These are phyloP conservation scores for Mucor velutinosus DNA, from an alignment of 371 early-diverging fungal species.

Conservation along the genomic window DNA sequence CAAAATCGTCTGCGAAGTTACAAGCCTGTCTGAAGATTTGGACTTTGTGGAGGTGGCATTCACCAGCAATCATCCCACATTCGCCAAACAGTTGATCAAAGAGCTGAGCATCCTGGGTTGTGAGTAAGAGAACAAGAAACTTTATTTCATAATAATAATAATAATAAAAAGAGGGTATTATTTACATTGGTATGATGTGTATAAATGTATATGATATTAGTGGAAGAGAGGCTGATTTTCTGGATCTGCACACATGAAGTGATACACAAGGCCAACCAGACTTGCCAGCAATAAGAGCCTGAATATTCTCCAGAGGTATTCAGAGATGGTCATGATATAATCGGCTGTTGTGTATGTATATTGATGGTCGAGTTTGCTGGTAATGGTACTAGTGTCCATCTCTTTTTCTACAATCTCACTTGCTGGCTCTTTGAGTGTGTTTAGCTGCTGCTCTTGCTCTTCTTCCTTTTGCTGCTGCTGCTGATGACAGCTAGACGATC, in stretches of 20 bases:
- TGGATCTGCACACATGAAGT: slow-evolving; percentile 31
- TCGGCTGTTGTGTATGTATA: not conserved
- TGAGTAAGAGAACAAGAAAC: not conserved
- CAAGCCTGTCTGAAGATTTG: slow-evolving; percentile 2
- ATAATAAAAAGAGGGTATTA: not conserved
- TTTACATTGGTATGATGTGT: not conserved
- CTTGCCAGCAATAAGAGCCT: slow-evolving; percentile 28
- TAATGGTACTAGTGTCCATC: not conserved
- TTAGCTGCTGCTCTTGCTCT: not conserved
- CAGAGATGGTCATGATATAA: slow-evolving; percentile 22
- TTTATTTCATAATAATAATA: not conserved
- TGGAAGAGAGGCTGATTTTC: slow-evolving; percentile 3
- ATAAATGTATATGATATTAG: not conserved
- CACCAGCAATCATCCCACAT: not conserved
- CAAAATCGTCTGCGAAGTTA: slow-evolving; percentile 10
- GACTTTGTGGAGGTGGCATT: slow-evolving; percentile 8
- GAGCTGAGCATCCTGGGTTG: not conserved
- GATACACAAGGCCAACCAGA: slow-evolving; percentile 37
- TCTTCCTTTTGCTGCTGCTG: not conserved
- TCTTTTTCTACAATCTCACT: slow-evolving; percentile 4
- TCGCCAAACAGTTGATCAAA: not conserved
- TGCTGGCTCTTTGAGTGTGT: slow-evolving; percentile 16
- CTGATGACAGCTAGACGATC: not conserved
- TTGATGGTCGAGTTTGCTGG: not conserved
- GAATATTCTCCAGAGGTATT: slow-evolving; percentile 40